phyloP scores from a whole-genome alignment of 2,329 filamentous ascomycete genomes.

The Curvularia spicifera region DNA sequence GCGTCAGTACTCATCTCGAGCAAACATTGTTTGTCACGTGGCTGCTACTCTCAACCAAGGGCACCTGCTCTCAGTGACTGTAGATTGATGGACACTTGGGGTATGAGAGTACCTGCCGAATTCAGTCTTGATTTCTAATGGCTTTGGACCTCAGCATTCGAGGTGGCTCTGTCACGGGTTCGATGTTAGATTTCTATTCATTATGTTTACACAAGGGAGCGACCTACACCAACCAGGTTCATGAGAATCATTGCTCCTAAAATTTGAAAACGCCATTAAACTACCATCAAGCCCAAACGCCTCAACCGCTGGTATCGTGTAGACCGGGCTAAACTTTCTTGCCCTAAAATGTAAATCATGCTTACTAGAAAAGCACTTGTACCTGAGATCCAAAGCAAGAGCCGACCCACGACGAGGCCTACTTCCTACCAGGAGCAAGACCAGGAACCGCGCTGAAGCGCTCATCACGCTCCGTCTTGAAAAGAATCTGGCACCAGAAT shows the following conservation, averaged over 20 bases:
- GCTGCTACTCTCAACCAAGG: not conserved
- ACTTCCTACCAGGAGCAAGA: slow-evolving; percentile 57
- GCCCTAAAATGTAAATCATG: not conserved
- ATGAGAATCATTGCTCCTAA: not conserved
- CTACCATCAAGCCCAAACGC: not conserved
- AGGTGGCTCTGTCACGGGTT: not conserved
- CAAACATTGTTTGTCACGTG: slow-evolving; percentile 3
- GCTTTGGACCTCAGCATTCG: not conserved
- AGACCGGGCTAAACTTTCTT: not conserved
- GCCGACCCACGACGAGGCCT: not conserved
- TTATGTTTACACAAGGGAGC: slow-evolving; percentile 18
- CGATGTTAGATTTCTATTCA: slow-evolving; percentile 23
- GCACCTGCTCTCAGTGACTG: too few species aligned
- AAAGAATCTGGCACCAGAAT: slow-evolving; percentile 97
- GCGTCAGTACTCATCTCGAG: slow-evolving; percentile 1
- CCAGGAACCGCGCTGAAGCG: slow-evolving; percentile 74
- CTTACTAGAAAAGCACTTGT: not conserved
- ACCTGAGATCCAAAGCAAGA: not conserved
- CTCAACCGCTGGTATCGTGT: not conserved
- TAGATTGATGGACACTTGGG: not conserved
- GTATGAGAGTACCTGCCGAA: not conserved
- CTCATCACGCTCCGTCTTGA: slow-evolving; percentile 98
- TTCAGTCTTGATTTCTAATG: not conserved
- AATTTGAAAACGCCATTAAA: slow-evolving; percentile 16
- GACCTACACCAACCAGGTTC: slow-evolving; percentile 32